Conservation (phyloP, 331 rosid genomes). For the Saraca asoca region DNA sequence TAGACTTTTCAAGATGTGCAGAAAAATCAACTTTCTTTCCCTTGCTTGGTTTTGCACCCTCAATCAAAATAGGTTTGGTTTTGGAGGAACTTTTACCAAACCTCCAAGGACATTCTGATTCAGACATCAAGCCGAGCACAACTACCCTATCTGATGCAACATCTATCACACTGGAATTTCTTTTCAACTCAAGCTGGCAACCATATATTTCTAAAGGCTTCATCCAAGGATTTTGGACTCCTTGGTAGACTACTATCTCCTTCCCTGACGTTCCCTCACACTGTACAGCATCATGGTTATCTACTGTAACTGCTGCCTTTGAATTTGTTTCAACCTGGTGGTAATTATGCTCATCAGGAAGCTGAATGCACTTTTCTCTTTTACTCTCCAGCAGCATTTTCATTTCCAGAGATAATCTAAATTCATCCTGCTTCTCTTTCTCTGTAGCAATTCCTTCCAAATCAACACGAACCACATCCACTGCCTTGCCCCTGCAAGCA, state of each 20-base stretch:
- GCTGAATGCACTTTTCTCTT: slow-evolving; percentile 16
- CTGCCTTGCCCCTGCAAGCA: slow-evolving; percentile 32
- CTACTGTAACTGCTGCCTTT: slow-evolving; percentile 24
- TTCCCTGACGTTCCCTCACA: slow-evolving; percentile 40
- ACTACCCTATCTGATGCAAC: slow-evolving; percentile 28
- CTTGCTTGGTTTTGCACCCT: slow-evolving; percentile 36
- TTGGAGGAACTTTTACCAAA: slow-evolving; percentile 32
- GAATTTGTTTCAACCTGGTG: slow-evolving; percentile 27
- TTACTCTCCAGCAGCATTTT: slow-evolving; percentile 25
- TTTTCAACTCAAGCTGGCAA: not conserved
- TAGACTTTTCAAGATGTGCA: slow-evolving; percentile 36
- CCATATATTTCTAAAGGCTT: not conserved
- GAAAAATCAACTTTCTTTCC: slow-evolving; percentile 33
- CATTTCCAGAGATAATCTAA: slow-evolving; percentile 30
- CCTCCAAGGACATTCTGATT: slow-evolving; percentile 53
- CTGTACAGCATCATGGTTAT: slow-evolving; percentile 16
- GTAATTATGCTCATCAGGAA: slow-evolving; percentile 40
- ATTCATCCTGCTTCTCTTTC: slow-evolving; percentile 33
- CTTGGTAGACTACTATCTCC: slow-evolving; percentile 40
- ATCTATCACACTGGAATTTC: not conserved
- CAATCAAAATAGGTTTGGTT: slow-evolving; percentile 23
- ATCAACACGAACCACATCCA: slow-evolving; percentile 31
- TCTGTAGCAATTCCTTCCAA: slow-evolving; percentile 29
- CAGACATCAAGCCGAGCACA: slow-evolving; percentile 54
- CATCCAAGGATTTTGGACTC: slow-evolving; percentile 1